Evolutionary conservation across 495 filamentous ascomycete genomes (phyloP).

Genomic region (Hypoxylon intermedium): DNA sequence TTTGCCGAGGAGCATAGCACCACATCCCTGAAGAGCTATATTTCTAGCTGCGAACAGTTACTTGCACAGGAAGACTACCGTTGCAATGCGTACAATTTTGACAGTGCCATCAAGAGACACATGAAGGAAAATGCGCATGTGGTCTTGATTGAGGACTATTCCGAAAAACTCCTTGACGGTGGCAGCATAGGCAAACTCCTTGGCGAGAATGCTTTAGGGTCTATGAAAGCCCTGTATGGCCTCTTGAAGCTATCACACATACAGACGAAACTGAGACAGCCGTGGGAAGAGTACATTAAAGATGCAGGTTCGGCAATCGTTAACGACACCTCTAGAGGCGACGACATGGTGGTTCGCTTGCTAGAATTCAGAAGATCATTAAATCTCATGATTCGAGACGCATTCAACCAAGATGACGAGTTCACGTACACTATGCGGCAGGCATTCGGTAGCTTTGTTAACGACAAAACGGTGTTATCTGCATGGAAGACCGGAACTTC

Average conservation of each 20-base stretch:
- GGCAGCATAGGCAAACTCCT: conserved; percentile 72
- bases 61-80: conserved; percentile 73
- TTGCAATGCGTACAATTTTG: conserved; percentile 80
- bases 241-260: conserved; percentile 72
- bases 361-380: conserved; percentile 82
- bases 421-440: conserved; percentile 80
- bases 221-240: conserved; percentile 77
- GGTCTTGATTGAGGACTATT: conserved; percentile 67
- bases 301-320: conserved; percentile 79
- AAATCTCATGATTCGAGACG: conserved; percentile 72
- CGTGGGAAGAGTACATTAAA: conserved; percentile 81
- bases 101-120: conserved; percentile 78
- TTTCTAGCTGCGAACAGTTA: conserved; percentile 67
- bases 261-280: conserved; percentile 66
- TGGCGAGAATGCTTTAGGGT: conserved; percentile 65
- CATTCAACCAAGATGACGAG: conserved; percentile 76
- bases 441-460: conserved; percentile 88
- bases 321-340: conserved; percentile 74
- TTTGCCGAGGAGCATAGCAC: conserved; percentile 70
- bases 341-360: conserved; percentile 86
- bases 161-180: conserved; percentile 65
- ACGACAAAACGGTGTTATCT: conserved; percentile 72
- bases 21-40: conserved; percentile 70
- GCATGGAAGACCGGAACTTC: conserved; percentile 81
- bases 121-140: conserved; percentile 74